Evolutionary conservation across 2,329 filamentous ascomycete species (phyloP), one percentile per base, ranked within the genome.

Genomic region (Orbilia blumenaviensis): DNA sequence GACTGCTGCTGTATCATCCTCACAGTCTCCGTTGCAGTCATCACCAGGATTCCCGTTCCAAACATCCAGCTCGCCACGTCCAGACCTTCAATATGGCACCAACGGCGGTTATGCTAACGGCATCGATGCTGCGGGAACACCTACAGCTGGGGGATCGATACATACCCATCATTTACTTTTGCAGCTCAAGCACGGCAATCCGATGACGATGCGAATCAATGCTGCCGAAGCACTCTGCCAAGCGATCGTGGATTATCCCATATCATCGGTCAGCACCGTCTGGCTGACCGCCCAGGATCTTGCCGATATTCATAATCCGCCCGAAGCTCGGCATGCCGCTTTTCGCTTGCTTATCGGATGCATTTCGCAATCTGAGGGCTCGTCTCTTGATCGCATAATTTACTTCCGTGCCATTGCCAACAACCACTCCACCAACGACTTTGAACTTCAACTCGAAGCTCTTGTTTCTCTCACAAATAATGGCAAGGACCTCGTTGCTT

Each of bases 261-360:
- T 79, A 36, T 73, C 77, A 18, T 77, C 78, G 32, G 82, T 89
- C 10, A 83, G 88, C 56, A 87, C 88, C 50, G 89, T 91, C 68
- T 91, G 89, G 88, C 86, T 88, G 78, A 88, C 88, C 12, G 88
- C 86, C 50, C 89, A 89, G 80, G 89, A 91, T 79, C 83, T 91
- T 72, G 88, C 91, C 72, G 85, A 89, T 27, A 82, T 86, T 5
- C 81, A 83, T 21, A 89, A 90, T 66, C 82, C 88, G n/a, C 81
- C 81, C 3, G 82, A 85, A 27, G 86, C 86, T 78, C 86, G 90
- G 25, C 83, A 83, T 56, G 86, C 87, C n/a, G 90, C 89, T 16
- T 91, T 89, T 86, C 87, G 88, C 78, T 85, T 92, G 9, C 82
- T 92, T 46, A 87, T 86, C 25, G 88, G 89, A 80, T 91, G 89